Evolutionary conservation across 108 stramenopile genomes (phyloP).

Genomic region (Chaetoceros tenuissimus): DNA sequence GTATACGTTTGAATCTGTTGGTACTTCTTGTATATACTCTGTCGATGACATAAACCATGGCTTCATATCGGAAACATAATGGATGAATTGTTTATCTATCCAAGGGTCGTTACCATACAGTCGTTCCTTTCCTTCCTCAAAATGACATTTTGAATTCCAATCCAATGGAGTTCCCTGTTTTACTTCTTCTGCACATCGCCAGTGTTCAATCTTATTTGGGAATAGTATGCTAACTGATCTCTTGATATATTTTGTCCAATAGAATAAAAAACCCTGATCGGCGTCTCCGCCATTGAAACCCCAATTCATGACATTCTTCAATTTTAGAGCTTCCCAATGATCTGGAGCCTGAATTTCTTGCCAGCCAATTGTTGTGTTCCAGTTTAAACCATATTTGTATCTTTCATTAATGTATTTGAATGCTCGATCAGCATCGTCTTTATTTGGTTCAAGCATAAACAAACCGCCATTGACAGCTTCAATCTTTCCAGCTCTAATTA

Average conservation of each 20-base stretch:
- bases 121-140: no score
- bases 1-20: no score
- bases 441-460: no score
- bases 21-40: no score
- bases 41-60: no score
- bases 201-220: no score
- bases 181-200: conserved; percentile 15
- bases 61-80: no score
- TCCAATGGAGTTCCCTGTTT: no score
- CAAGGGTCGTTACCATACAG: no score
- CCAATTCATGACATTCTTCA: conserved; percentile 18
- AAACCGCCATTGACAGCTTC: conserved; percentile 40
- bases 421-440: conserved; percentile 17
- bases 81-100: no score
- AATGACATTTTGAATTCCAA: no score
- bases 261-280: conserved; percentile 49
- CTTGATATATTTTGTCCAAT: conserved; percentile 30
- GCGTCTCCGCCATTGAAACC: conserved; percentile 26
- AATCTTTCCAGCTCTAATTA: conserved; percentile 21
- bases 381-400: conserved; percentile 17
- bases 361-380: no score
- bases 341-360: conserved; percentile 4
- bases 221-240: conserved; percentile 16
- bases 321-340: conserved; percentile 7
- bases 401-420: conserved; percentile 6